These are phyloP conservation scores for Lipomyces starkeyi DNA, from an alignment of 805 yeast species.

Conservation along the genomic window DNA sequence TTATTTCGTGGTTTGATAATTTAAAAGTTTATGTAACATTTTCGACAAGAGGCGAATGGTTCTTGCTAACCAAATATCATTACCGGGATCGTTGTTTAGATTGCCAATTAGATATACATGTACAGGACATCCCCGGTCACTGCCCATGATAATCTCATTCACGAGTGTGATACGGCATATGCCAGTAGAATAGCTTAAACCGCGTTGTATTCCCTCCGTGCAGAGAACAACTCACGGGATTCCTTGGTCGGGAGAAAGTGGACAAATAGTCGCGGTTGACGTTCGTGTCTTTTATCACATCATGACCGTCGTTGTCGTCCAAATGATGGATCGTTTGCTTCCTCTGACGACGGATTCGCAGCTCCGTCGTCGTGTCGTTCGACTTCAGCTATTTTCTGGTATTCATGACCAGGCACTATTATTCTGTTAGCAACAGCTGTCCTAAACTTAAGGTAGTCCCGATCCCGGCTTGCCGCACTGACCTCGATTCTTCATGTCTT, in stretches of 20 bases:
- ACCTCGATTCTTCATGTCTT: slow-evolving; percentile 9
- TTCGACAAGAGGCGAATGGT: neutral
- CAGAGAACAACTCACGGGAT: neutral
- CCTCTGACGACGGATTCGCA: slow-evolving; percentile 36
- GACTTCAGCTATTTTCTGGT: slow-evolving; percentile 35
- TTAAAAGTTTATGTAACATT: neutral
- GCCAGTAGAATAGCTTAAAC: neutral
- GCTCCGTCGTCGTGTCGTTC: slow-evolving; percentile 33
- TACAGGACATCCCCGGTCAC: neutral
- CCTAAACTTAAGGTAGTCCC: neutral
- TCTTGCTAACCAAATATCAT: neutral
- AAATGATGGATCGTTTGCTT: slow-evolving; percentile 33
- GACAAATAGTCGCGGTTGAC: too few species aligned
- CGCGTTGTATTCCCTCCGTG: neutral
- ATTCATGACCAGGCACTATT: slow-evolving; percentile 20
- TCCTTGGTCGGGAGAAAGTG: neutral
- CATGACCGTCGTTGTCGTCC: slow-evolving; percentile 22
- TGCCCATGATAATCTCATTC: neutral
- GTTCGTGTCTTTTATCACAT: neutral
- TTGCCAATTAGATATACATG: neutral
- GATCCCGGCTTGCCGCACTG: neutral
- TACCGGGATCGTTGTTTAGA: neutral
- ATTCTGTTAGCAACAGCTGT: neutral
- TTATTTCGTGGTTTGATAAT: neutral
- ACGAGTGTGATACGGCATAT: neutral